phyloP scores from a whole-genome alignment of 208 protist species.

The Wallacemonas sp. region DNA sequence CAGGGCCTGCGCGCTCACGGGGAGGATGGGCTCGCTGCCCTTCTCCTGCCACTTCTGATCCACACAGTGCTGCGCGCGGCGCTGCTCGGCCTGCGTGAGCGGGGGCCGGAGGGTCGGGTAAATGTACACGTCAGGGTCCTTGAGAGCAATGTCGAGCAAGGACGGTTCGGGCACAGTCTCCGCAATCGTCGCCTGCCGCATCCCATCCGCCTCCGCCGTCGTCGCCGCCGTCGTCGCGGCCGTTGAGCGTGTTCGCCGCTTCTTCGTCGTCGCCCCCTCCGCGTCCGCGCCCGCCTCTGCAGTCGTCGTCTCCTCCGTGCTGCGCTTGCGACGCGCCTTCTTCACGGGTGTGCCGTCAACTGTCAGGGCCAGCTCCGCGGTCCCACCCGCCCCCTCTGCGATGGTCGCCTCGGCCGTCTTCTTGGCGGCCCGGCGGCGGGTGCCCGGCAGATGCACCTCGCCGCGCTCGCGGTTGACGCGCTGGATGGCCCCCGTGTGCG shows the following conservation, averaged over 20 bases:
- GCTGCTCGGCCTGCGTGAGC: slow-evolving; percentile 41
- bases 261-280: slow-evolving; percentile 12
- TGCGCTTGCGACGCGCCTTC: neutral
- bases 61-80: slow-evolving; percentile 41
- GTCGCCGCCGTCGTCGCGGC: neutral
- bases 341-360: slow-evolving; percentile 2
- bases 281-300: neutral
- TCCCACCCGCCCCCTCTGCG: slow-evolving; percentile 1
- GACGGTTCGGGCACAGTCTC: slow-evolving; percentile 7
- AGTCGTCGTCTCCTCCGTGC: neutral
- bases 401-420: neutral
- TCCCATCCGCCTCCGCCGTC: neutral
- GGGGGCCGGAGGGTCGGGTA: slow-evolving; percentile 67
- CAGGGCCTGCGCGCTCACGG: slow-evolving; percentile 38
- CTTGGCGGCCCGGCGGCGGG: neutral
- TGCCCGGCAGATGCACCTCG: slow-evolving; percentile 47
- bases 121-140: slow-evolving; percentile 25
- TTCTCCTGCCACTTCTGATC: slow-evolving; percentile 46
- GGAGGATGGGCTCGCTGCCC: slow-evolving; percentile 32
- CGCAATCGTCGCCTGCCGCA: neutral
- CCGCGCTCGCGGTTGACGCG: slow-evolving; percentile 41
- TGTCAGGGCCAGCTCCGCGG: slow-evolving; percentile 21
- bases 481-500: slow-evolving; percentile 37
- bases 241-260: slow-evolving; percentile 22
- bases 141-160: slow-evolving; percentile 14